Conservation (phyloP, 2,329 filamentous ascomycete genomes). For the Colletotrichum trifolii region DNA sequence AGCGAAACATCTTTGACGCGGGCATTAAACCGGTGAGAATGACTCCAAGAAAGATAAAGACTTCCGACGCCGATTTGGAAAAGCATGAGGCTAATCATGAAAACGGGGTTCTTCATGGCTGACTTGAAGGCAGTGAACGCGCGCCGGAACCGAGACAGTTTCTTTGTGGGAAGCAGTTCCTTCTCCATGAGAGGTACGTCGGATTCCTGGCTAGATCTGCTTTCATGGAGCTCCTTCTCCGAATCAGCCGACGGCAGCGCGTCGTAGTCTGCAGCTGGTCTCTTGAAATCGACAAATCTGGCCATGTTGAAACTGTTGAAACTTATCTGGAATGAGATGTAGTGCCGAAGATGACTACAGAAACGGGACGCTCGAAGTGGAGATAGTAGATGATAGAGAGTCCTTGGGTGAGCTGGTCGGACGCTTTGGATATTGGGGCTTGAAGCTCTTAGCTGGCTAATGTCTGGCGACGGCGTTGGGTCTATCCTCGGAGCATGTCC, state of each 20-base stretch:
- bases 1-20: conserved; percentile 8
- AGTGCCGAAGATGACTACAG: too few species aligned
- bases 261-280: not conserved
- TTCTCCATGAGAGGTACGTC: conserved; percentile 7
- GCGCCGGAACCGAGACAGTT: not conserved
- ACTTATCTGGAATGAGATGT: not conserved
- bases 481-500: too few species aligned
- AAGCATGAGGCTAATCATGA: conserved; percentile 4
- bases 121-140: not conserved
- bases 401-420: too few species aligned
- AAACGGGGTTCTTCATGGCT: conserved; percentile 6
- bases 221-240: not conserved
- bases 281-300: not conserved
- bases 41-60: conserved; percentile 7
- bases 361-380: too few species aligned
- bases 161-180: not conserved
- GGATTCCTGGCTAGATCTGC: conserved; percentile 12
- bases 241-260: not conserved
- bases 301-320: not conserved
- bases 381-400: too few species aligned
- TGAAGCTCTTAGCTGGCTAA: too few species aligned
- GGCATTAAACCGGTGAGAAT: conserved; percentile 1
- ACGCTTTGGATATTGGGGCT: too few species aligned
- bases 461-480: too few species aligned
- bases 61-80: conserved; percentile 15